phyloP scores from a whole-genome alignment of 1,284 basidiomycete species.

The Papiliotrema flavescens region DNA sequence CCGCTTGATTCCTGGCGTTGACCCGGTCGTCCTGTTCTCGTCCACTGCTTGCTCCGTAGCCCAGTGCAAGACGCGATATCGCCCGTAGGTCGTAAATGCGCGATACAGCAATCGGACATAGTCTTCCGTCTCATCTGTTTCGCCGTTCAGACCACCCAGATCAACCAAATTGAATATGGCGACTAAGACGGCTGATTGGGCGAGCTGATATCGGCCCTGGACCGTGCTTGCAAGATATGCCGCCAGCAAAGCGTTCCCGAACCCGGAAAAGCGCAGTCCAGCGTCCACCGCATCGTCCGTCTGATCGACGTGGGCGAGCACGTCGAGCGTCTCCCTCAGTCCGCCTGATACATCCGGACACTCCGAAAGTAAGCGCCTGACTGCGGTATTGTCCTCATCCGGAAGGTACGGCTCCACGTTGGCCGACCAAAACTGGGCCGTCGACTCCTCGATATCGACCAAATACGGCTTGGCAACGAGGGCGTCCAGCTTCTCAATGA shows the following conservation, averaged over 20 bases:
- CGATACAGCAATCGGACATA: constrained; percentile 34
- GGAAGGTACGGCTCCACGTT: constrained; percentile 26
- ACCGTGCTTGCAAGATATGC: constrained; percentile 31
- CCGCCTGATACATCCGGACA: constrained; percentile 11
- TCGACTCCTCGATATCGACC: constrained; percentile 6
- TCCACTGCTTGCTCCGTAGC: constrained; percentile 31
- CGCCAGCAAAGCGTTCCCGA: constrained; percentile 40
- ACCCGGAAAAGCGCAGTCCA: constrained; percentile 30
- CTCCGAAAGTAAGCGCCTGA: constrained; percentile 25
- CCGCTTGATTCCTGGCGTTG: constrained; percentile 13
- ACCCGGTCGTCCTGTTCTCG: constrained; percentile 9
- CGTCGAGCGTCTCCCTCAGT: constrained; percentile 24
- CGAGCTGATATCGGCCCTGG: constrained; percentile 37
- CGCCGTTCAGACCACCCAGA: constrained; percentile 20
- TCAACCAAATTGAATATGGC: constrained; percentile 38
- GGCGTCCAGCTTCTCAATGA: neutral
- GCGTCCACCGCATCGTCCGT: neutral
- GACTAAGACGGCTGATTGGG: constrained; percentile 41
- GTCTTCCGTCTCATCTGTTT: constrained; percentile 30
- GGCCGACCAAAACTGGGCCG: constrained; percentile 24
- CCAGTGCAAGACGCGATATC: constrained; percentile 43
- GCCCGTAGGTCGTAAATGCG: constrained; percentile 40
- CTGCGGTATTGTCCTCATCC: constrained; percentile 18
- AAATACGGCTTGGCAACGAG: neutral
- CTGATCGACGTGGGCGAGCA: constrained; percentile 16